These are phyloP conservation scores for Adiantum capillusveneris DNA, from an alignment of 75 land plant genomes.

Conservation along the genomic window DNA sequence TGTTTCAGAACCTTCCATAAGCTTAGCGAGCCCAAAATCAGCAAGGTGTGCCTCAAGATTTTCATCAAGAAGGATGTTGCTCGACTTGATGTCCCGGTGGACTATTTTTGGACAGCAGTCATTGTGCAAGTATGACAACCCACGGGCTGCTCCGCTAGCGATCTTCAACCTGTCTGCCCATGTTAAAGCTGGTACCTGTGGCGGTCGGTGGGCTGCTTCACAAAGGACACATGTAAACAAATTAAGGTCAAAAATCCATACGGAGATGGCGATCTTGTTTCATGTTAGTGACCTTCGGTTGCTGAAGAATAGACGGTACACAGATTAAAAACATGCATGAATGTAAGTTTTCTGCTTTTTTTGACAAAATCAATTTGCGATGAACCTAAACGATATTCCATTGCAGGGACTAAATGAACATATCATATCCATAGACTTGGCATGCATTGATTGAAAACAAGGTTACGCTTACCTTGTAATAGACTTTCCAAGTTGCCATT, in stretches of 20 bases:
- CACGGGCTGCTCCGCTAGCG: background rate
- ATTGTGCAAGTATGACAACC: conserved; percentile 6
- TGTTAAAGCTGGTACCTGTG: conserved; percentile 10
- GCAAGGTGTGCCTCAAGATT: conserved; percentile 16
- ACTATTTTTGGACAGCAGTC: conserved; percentile 25
- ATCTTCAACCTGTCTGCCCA: conserved; percentile 3
- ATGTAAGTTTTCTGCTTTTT: too few relatives aligned
- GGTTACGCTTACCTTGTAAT: conserved; percentile 15
- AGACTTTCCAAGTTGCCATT: conserved; percentile 23
- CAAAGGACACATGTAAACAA: too few relatives aligned
- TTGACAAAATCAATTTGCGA: too few relatives aligned
- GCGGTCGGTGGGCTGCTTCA: conserved; percentile 21
- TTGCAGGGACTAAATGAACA: too few relatives aligned
- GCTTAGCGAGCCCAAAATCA: conserved; percentile 17
- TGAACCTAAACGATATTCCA: too few relatives aligned
- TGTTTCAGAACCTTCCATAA: conserved; percentile 5
- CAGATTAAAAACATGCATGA: too few relatives aligned
- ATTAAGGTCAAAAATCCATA: too few relatives aligned
- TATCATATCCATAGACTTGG: too few relatives aligned
- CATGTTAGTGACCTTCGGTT: too few relatives aligned
- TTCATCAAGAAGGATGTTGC: conserved; percentile 17
- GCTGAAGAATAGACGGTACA: too few relatives aligned
- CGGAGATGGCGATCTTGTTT: too few relatives aligned
- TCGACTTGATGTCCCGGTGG: conserved; percentile 26
- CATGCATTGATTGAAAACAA: too few relatives aligned